Evolutionary conservation across 2,329 filamentous ascomycete genomes (phyloP), one percentile per base, ranked within the genome.

Genomic region (Shiraia sp.): DNA sequence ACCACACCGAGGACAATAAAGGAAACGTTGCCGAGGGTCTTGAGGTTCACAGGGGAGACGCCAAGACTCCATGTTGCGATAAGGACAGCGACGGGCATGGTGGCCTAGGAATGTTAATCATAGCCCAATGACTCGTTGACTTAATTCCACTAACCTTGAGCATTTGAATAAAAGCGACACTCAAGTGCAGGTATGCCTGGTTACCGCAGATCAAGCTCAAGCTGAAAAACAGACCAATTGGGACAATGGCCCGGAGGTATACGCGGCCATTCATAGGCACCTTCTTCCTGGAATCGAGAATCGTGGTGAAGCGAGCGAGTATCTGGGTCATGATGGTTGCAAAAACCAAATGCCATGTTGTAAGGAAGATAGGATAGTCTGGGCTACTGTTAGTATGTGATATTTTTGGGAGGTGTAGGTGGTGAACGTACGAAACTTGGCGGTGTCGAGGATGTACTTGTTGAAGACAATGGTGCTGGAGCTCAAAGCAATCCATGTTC

Each of bases 131-230:
- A 9, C 5, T 24, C 10, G 2, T 23, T 6, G 15, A 13, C 14
- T n/a, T 12, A 6, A 25, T 26, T n/a, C 3, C 12, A 57, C 68
- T 26, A 57, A 90, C 87, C 87, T 97, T 97, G 72, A 97, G 85
- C 92, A 97, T 97, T 79, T 97, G 92, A 65, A 97, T 97, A 72
- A 97, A 97, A 47, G 92, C 88, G 45, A 97, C 92, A 56, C 87
- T 93, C 48, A 97, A 82, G 73, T 96, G 96, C 40, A 96, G 82
- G 69, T 97, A 97, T 59, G 92, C 90, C 73, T 95, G 75, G 77
- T 97, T 97, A 66, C 91, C 90, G 73, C 90, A 96, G 69, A 97
- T 96, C 77, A 97, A 80, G 73, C 87, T 93, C 77, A 96, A 77
- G 69, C 88, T 93, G 83, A 96, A 97, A 77, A 96, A 95, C 68